phyloP scores from a whole-genome alignment of 805 yeast species.

The Sugiyamaella americana region DNA sequence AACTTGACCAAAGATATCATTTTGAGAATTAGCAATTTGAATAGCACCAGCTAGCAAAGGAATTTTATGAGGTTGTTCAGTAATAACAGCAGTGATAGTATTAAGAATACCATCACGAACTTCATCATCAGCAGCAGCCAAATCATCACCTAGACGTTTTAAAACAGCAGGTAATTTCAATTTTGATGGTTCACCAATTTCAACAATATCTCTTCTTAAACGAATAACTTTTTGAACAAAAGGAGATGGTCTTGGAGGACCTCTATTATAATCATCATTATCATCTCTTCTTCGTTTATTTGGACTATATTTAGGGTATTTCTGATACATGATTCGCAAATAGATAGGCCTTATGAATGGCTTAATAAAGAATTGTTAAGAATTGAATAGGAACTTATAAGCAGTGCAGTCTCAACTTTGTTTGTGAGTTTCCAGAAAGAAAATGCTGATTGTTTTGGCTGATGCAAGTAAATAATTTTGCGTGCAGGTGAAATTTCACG shows the following conservation, averaged over 20 bases:
- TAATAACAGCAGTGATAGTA: constrained; percentile 60
- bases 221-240: constrained; percentile 12
- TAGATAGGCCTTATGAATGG: too few species aligned
- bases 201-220: constrained; percentile 40
- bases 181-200: constrained; percentile 54
- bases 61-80: constrained; percentile 90
- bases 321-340: neutral
- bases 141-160: constrained; percentile 36
- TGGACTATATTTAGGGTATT: neutral
- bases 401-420: too few species aligned
- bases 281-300: constrained; percentile 2
- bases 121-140: constrained; percentile 43
- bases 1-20: constrained; percentile 59
- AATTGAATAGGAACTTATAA: too few species aligned
- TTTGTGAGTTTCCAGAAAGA: too few species aligned
- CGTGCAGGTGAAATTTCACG: too few species aligned
- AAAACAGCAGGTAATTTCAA: constrained; percentile 19
- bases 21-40: constrained; percentile 57
- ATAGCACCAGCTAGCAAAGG: constrained; percentile 64
- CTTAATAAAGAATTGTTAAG: too few species aligned
- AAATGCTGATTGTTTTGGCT: too few species aligned
- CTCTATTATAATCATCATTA: neutral
- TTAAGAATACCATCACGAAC: constrained; percentile 54
- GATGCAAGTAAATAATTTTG: too few species aligned
- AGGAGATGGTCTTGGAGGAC: constrained; percentile 1